Evolutionary conservation across 129 eudicot genomes (phyloP), one percentile per base, ranked within the genome.

Genomic region (Centella asiatica): DNA sequence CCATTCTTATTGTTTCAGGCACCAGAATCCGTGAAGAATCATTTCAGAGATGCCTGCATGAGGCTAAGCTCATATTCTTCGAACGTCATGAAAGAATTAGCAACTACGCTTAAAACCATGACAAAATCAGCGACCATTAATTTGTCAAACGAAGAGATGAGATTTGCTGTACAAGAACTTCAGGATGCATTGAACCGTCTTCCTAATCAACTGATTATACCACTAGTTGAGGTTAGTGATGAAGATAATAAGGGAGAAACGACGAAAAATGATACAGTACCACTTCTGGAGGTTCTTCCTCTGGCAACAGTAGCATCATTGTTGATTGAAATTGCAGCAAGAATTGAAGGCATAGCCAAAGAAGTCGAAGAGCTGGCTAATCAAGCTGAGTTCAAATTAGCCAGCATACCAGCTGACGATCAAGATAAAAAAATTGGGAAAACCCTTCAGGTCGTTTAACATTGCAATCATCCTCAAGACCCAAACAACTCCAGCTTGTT

Each of bases 21-120:
- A 40, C 95, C 95, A 0, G 84, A 78, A 46, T 72, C 74, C 64
- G 64, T 86, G 49, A 86, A 85, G 85, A 71, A 75, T 54, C 93
- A 79, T 73, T 58, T 86, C 67, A 73, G 76, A 45, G 76, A 79
- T 19, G 75, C 65, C 40, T 86, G 97, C 76, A 62, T 70, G 60
- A 75, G 44, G 45, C 51, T 90, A 56, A 79, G 87, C 72, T 39
- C 79, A 34, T 50, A 48, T 33, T 77, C 85, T 25, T 79, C 97
- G 26, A 75, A 68, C 18, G 94, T 86, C 18, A 34, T 84, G 19
- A 79, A 67, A 72, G 95, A 90, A 74, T 59, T 86, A 70, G 89
- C 85, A 6, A 53, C 29, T 19, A 55, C 65, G 29, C 77, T 87
- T 64, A 72, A 62, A 54, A 79, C 89, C 66, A 83, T 80, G 85